Evolutionary conservation across 371 early-diverging fungal species (phyloP).

Genomic region (Massospora cicadina): DNA sequence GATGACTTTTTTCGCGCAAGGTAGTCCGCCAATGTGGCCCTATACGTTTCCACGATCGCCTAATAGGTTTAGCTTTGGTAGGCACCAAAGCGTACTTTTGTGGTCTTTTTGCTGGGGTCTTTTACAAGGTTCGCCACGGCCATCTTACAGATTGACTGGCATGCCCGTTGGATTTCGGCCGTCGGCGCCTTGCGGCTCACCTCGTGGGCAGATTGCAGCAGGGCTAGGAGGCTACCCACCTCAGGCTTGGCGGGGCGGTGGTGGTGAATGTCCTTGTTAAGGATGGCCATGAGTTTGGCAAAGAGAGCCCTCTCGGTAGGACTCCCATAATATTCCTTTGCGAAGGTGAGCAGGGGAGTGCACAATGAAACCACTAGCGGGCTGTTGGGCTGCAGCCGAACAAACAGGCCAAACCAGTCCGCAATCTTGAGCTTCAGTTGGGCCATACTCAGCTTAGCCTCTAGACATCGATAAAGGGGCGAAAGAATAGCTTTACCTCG

Average conservation of each 20-base stretch:
- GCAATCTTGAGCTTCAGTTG: slow-evolving; percentile 76
- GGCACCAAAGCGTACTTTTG: not conserved
- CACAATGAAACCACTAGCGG: slow-evolving; percentile 46
- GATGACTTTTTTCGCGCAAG: not conserved
- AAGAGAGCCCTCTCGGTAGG: not conserved
- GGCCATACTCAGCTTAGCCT: slow-evolving; percentile 46
- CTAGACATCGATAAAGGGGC: slow-evolving; percentile 7
- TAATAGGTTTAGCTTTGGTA: not conserved
- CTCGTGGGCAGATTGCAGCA: not conserved
- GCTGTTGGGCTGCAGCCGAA: slow-evolving; percentile 41
- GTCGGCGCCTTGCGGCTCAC: not conserved
- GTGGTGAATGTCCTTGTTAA: not conserved
- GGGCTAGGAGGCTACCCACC: not conserved
- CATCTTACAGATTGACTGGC: not conserved
- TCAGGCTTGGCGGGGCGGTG: not conserved
- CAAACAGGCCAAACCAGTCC: slow-evolving; percentile 54
- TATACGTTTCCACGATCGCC: not conserved
- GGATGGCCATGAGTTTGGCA: not conserved
- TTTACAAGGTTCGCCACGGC: not conserved
- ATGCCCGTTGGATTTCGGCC: not conserved
- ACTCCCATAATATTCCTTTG: slow-evolving; percentile 10
- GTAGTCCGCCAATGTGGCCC: not conserved
- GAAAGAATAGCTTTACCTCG: slow-evolving; percentile 10
- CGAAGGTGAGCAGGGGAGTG: slow-evolving; percentile 40
- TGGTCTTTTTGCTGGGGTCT: not conserved